phyloP scores from a whole-genome alignment of 2,329 filamentous ascomycete species.

The Daldinia eschscholtzii region DNA sequence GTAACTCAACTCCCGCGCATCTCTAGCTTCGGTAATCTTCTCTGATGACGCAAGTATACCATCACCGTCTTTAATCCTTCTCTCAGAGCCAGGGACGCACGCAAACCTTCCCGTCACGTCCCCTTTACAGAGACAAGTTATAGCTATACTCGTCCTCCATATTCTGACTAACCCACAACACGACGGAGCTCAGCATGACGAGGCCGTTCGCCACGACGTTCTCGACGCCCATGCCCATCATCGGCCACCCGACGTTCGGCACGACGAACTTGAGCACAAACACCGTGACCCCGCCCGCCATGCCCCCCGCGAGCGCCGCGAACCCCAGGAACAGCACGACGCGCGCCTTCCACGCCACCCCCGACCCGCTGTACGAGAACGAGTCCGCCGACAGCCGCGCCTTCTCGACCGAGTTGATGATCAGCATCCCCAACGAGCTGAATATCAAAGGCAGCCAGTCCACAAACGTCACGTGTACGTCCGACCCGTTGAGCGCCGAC shows the following conservation, averaged over 20 bases:
- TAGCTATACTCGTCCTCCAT: slow-evolving; percentile 80
- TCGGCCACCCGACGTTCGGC: slow-evolving; percentile 68
- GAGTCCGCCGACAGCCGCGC: slow-evolving; percentile 72
- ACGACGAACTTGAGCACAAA: slow-evolving; percentile 76
- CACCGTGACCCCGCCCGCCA: slow-evolving; percentile 77
- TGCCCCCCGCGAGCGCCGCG: slow-evolving; percentile 73
- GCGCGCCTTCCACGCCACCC: slow-evolving; percentile 76
- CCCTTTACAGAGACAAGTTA: slow-evolving; percentile 68
- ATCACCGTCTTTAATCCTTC: not conserved
- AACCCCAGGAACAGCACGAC: slow-evolving; percentile 77
- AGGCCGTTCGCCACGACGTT: slow-evolving; percentile 75
- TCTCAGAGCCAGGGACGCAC: not conserved
- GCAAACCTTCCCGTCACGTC: no score
- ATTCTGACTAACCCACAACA: slow-evolving; percentile 77
- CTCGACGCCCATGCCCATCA: slow-evolving; percentile 73
- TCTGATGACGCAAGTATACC: not conserved
- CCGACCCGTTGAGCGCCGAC: slow-evolving; percentile 69
- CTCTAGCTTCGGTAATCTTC: not conserved
- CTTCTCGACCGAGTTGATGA: slow-evolving; percentile 79
- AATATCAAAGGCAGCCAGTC: slow-evolving; percentile 79
- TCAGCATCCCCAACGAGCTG: slow-evolving; percentile 75
- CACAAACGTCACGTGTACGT: slow-evolving; percentile 74
- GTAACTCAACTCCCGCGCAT: not conserved
- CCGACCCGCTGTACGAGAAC: slow-evolving; percentile 72
- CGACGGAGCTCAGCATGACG: slow-evolving; percentile 72